Evolutionary conservation across 2,329 filamentous ascomycete genomes (phyloP).

Genomic region (Penicillium sp.): DNA sequence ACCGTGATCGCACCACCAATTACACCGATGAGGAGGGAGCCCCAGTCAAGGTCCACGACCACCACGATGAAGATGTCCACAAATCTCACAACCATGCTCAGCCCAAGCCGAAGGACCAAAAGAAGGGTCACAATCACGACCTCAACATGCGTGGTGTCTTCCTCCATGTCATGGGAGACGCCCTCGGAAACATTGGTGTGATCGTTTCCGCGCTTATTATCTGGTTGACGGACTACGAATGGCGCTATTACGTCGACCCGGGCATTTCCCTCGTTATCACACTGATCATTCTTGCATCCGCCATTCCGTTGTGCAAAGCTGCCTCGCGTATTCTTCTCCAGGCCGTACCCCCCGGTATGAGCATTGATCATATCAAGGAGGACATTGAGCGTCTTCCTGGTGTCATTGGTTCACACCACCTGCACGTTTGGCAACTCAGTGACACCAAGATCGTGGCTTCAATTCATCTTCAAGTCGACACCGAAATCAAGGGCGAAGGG

Average conservation of each 20-base stretch:
- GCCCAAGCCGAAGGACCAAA: slow-evolving; percentile 61
- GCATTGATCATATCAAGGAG: slow-evolving; percentile 83
- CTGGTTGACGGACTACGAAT: slow-evolving; percentile 80
- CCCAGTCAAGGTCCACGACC: slow-evolving; percentile 14
- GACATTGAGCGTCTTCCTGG: slow-evolving; percentile 84
- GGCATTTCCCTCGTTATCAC: slow-evolving; percentile 93
- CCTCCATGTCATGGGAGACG: slow-evolving; percentile 57
- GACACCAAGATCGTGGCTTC: slow-evolving; percentile 93
- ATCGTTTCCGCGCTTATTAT: slow-evolving; percentile 73
- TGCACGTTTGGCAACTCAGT: slow-evolving; percentile 96
- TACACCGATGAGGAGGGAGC: slow-evolving; percentile 33
- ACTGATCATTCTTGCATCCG: slow-evolving; percentile 60
- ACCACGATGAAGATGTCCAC: slow-evolving; percentile 50
- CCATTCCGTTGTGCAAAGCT: slow-evolving; percentile 52
- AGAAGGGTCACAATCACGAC: slow-evolving; percentile 54
- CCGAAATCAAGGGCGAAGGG: slow-evolving; percentile 80
- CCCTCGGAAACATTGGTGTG: slow-evolving; percentile 49
- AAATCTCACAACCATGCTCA: slow-evolving; percentile 74
- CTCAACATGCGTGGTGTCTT: slow-evolving; percentile 88
- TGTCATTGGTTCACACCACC: slow-evolving; percentile 86
- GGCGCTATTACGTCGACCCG: slow-evolving; percentile 85
- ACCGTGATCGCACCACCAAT: slow-evolving; percentile 41
- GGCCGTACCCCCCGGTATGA: slow-evolving; percentile 84
- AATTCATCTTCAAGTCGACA: slow-evolving; percentile 87
- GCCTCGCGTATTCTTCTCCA: slow-evolving; percentile 80